Percentiles rank a stretch among this genome's conserved stretches.
These are phyloP conservation scores for Vigna radiata DNA, from an alignment of 306 rosid genomes.

Conservation along the genomic window DNA sequence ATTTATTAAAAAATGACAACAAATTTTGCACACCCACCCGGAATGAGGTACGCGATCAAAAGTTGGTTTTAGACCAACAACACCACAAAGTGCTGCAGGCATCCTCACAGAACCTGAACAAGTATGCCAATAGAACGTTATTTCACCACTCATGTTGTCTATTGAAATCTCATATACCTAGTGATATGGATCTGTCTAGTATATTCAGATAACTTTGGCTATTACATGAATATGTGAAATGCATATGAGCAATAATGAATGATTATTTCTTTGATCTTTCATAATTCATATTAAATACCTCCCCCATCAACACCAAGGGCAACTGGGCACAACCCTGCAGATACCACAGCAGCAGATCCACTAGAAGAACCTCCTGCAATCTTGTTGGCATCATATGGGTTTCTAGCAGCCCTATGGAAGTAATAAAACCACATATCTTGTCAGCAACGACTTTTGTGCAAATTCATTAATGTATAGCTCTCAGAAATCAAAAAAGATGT, in stretches of 20 bases:
- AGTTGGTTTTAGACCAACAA: slow-evolving; percentile 87
- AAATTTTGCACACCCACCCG: slow-evolving; percentile 59
- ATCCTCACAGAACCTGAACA: slow-evolving; percentile 83
- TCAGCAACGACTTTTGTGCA: slow-evolving; percentile 14
- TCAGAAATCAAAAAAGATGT: slow-evolving; percentile 20
- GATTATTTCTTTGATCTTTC: not conserved
- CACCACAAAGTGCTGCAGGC: slow-evolving; percentile 96
- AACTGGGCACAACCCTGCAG: slow-evolving; percentile 91
- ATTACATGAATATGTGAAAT: slow-evolving; percentile 9
- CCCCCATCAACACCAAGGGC: slow-evolving; percentile 98
- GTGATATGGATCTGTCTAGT: not conserved
- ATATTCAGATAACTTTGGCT: not conserved
- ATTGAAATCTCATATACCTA: slow-evolving; percentile 1
- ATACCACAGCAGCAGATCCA: slow-evolving; percentile 95
- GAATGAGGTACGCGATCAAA: slow-evolving; percentile 79
- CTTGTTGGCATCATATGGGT: slow-evolving; percentile 66
- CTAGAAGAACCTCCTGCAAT: slow-evolving; percentile 95
- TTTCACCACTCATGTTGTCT: slow-evolving; percentile 18
- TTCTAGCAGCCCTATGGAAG: slow-evolving; percentile 69
- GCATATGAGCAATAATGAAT: slow-evolving; percentile 8
- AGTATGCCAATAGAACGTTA: slow-evolving; percentile 31
- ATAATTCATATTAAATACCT: slow-evolving; percentile 57
- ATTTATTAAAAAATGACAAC: slow-evolving; percentile 8
- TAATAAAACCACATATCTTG: slow-evolving; percentile 19
- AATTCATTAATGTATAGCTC: not conserved